Conservation (phyloP, 1,284 basidiomycete genomes). For the Peniophora sp. region DNA sequence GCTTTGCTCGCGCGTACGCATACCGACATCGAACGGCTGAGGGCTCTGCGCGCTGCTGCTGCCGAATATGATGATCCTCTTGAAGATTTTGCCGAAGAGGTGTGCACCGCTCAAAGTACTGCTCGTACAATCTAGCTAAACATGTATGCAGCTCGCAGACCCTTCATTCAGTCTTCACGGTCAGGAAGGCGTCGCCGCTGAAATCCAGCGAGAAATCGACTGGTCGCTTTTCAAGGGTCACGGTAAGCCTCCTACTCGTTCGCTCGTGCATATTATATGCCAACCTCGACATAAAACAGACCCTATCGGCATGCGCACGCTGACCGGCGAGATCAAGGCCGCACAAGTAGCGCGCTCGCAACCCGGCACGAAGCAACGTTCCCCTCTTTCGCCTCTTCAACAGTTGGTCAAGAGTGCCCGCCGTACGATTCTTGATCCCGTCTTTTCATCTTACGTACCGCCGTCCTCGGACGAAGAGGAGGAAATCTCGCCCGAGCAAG, state of each 20-base stretch:
- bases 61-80: constrained; percentile 23
- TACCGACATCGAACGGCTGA: constrained; percentile 50
- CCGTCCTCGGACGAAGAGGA: constrained; percentile 30
- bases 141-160: constrained; percentile 22
- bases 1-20: constrained; percentile 47
- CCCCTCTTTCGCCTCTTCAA: constrained; percentile 53
- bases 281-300: constrained; percentile 18
- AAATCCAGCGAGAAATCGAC: constrained; percentile 35
- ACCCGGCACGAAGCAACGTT: constrained; percentile 31
- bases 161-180: constrained; percentile 31
- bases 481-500: constrained; percentile 29
- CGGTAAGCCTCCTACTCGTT: constrained; percentile 30
- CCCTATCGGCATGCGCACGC: constrained; percentile 34
- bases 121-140: constrained; percentile 3
- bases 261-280: not conserved
- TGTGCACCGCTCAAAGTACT: constrained; percentile 12
- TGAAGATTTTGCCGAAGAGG: constrained; percentile 25
- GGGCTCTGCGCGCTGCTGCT: constrained; percentile 30
- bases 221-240: constrained; percentile 41
- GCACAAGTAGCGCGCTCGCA: constrained; percentile 17
- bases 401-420: constrained; percentile 48
- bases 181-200: constrained; percentile 31
- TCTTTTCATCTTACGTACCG: constrained; percentile 34
- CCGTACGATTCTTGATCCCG: constrained; percentile 50
- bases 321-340: constrained; percentile 31